Evolutionary conservation across 2,329 filamentous ascomycete species (phyloP).

Genomic region (Fusarium sp.): DNA sequence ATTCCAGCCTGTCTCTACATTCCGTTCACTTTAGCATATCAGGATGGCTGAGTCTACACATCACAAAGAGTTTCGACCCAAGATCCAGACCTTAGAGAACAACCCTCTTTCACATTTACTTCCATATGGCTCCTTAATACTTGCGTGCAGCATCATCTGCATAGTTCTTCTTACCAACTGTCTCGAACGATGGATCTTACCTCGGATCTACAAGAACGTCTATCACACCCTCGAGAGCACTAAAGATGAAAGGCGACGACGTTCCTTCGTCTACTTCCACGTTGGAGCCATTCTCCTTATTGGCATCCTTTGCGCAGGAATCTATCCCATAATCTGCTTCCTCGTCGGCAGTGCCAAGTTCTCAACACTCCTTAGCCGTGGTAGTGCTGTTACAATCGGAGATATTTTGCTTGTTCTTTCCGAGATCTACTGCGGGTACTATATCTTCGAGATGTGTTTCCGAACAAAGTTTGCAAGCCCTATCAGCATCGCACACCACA

Average conservation of each 20-base stretch:
- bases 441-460: slow-evolving; percentile 24
- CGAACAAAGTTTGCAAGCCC: slow-evolving; percentile 26
- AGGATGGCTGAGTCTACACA: slow-evolving; percentile 1
- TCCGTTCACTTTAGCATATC: neutral
- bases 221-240: neutral
- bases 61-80: neutral
- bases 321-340: slow-evolving; percentile 7
- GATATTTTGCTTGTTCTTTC: slow-evolving; percentile 11
- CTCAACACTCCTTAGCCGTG: neutral
- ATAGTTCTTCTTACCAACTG: slow-evolving; percentile 17
- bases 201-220: slow-evolving; percentile 1
- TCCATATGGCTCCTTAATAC: slow-evolving; percentile 20
- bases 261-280: slow-evolving; percentile 24
- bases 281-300: slow-evolving; percentile 15
- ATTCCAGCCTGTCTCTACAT: neutral
- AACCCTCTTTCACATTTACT: slow-evolving; percentile 12
- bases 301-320: neutral
- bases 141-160: slow-evolving; percentile 3
- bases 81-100: slow-evolving; percentile 11
- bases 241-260: slow-evolving; percentile 18
- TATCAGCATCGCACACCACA: slow-evolving; percentile 19
- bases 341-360: slow-evolving; percentile 11
- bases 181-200: slow-evolving; percentile 27
- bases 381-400: slow-evolving; percentile 2
- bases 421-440: slow-evolving; percentile 19